Percentiles rank a stretch among this genome's conserved stretches.
phyloP scores from a whole-genome alignment of 495 filamentous ascomycete genomes.

The Annulohypoxylon nitens region DNA sequence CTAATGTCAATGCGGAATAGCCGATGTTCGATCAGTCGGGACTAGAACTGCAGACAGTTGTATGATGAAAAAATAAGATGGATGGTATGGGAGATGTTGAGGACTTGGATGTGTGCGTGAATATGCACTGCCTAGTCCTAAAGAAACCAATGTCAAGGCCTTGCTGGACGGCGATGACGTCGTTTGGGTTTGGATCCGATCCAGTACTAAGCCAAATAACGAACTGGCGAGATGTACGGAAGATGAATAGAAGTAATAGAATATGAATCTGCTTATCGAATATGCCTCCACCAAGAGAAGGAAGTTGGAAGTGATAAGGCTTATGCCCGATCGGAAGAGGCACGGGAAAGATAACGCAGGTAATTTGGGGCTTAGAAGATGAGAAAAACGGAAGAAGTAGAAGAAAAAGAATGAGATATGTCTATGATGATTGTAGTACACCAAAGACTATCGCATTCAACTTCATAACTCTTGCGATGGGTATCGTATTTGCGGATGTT shows the following conservation, averaged over 20 bases:
- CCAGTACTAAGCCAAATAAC: not conserved
- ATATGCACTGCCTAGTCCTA: not conserved
- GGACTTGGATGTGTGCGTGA: not conserved
- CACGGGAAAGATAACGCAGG: not conserved
- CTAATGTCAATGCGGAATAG: not conserved
- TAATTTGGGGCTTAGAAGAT: not conserved
- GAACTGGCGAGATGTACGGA: not conserved
- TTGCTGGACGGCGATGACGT: not conserved
- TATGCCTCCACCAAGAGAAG: not conserved
- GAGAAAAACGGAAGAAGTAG: not conserved
- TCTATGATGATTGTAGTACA: slow-evolving; percentile 15
- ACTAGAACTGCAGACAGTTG: not conserved
- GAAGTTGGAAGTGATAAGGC: slow-evolving; percentile 21
- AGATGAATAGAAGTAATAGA: not conserved
- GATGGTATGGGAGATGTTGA: not conserved
- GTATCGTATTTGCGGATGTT: not conserved
- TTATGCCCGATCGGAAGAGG: not conserved
- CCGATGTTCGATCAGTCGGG: not conserved
- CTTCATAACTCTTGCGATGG: slow-evolving; percentile 1
- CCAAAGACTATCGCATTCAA: slow-evolving; percentile 1
- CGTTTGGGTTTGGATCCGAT: not conserved
- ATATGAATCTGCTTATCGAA: not conserved
- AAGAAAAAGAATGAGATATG: not conserved
- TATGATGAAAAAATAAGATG: not conserved
- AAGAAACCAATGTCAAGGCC: not conserved